phyloP scores from a whole-genome alignment of 371 early-diverging fungal genomes.

The Syncephalastrum sp. region DNA sequence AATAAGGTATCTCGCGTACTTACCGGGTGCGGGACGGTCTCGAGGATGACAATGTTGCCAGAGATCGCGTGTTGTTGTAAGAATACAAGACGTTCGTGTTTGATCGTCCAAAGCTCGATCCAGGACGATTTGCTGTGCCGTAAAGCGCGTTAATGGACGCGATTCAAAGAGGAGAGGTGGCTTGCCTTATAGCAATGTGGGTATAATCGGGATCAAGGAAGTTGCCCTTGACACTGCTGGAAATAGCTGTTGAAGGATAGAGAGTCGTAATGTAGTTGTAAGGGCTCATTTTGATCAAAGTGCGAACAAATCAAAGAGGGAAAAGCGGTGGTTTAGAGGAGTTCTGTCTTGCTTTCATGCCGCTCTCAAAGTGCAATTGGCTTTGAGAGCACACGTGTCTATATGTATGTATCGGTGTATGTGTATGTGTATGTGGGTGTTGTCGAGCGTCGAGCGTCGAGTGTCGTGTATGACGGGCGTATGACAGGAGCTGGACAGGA shows the following conservation, averaged over 20 bases:
- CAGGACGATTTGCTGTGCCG: constrained; percentile 57
- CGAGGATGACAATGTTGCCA: constrained; percentile 61
- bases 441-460: no score
- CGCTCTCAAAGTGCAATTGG: no score
- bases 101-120: constrained; percentile 57
- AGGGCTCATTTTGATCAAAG: constrained; percentile 12
- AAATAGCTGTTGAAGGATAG: constrained; percentile 24
- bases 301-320: neutral
- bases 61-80: constrained; percentile 57
- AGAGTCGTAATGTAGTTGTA: constrained; percentile 26
- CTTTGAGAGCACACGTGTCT: no score
- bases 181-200: constrained; percentile 24
- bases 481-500: no score
- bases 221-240: constrained; percentile 20
- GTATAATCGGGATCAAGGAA: constrained; percentile 14
- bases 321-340: neutral
- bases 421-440: no score
- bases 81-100: constrained; percentile 41
- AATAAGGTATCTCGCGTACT: neutral
- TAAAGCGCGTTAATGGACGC: neutral
- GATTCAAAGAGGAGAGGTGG: neutral
- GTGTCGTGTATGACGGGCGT: no score
- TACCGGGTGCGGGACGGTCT: constrained; percentile 51
- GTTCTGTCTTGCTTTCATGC: no score
- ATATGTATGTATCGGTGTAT: no score